Conservation (phyloP, 2,329 filamentous ascomycete species). For the Fusarium proliferatum region DNA sequence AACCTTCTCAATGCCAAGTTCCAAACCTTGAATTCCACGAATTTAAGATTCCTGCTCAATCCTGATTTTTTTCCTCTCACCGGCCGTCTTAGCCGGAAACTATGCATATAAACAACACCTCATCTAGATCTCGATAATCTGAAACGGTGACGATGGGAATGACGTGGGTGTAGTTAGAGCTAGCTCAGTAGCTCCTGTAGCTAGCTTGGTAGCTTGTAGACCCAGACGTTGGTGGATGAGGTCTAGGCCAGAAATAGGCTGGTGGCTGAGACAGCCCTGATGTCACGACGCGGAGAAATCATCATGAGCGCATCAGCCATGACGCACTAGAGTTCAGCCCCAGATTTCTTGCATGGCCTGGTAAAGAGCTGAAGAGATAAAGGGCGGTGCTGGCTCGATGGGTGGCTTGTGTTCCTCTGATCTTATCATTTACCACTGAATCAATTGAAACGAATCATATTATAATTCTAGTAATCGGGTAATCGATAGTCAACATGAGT, state of each 20-base stretch:
- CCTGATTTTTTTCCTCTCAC: constrained; percentile 7
- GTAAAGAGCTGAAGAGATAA: background rate
- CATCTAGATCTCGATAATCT: constrained; percentile 17
- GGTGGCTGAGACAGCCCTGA: constrained; percentile 12
- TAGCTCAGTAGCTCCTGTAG: background rate
- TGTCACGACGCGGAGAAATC: constrained; percentile 18
- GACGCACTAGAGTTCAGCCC: constrained; percentile 25
- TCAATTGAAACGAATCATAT: background rate
- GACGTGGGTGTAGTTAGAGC: constrained; percentile 17
- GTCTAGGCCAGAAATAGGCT: constrained; percentile 12
- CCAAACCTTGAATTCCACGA: background rate
- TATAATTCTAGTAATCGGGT: background rate
- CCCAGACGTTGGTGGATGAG: background rate
- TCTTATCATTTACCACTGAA: background rate
- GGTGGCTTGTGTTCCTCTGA: constrained; percentile 6
- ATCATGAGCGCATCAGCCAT: constrained; percentile 28
- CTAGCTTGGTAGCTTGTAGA: background rate
- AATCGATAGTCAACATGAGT: constrained; percentile 14
- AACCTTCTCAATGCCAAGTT: background rate
- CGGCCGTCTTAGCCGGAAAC: background rate
- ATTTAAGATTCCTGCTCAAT: background rate
- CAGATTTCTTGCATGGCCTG: background rate
- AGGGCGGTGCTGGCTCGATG: constrained; percentile 6
- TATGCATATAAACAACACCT: background rate
- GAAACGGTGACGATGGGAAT: constrained; percentile 21